Evolutionary conservation across 768 basidiomycete species (phyloP).

Genomic region (Tylopilus sp.): DNA sequence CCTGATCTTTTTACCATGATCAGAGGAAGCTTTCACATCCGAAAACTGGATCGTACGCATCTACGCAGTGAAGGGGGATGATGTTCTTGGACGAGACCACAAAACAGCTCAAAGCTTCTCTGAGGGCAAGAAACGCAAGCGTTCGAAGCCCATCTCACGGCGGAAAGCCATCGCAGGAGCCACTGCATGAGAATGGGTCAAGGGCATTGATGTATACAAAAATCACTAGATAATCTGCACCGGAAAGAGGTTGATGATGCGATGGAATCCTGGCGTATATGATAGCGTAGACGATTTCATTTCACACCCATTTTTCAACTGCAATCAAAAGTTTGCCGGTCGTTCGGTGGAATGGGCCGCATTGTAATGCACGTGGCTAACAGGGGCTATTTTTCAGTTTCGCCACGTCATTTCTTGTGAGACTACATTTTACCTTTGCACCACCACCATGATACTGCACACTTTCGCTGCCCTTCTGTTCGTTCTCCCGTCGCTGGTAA

Average conservation of each 20-base stretch:
- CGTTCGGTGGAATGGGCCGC: too few species aligned
- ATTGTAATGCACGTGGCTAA: background rate
- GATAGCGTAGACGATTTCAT: constrained; percentile 6
- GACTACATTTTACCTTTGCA: background rate
- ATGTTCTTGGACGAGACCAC: constrained; percentile 83
- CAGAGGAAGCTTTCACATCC: constrained; percentile 97
- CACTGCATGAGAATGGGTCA: constrained; percentile 8
- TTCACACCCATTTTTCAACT: background rate
- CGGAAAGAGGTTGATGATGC: background rate
- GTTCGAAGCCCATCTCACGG: constrained; percentile 62
- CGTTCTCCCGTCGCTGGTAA: constrained; percentile 35
- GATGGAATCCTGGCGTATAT: background rate
- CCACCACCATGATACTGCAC: constrained; percentile 24
- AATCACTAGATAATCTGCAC: background rate
- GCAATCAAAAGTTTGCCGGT: too few species aligned
- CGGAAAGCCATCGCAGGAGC: constrained; percentile 45
- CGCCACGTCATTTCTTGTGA: constrained; percentile 11
- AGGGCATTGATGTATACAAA: background rate
- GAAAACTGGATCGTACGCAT: constrained; percentile 99
- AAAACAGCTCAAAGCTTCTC: constrained; percentile 84
- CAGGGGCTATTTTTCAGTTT: constrained; percentile 9
- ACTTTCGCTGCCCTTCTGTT: constrained; percentile 17
- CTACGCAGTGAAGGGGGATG: constrained; percentile 93
- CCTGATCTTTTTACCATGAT: constrained; percentile 1
- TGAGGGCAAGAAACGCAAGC: constrained; percentile 87